Percentiles rank a stretch among this genome's conserved stretches.
Evolutionary conservation across 768 basidiomycete species (phyloP).

Genomic region (Dioszegia crocea): DNA sequence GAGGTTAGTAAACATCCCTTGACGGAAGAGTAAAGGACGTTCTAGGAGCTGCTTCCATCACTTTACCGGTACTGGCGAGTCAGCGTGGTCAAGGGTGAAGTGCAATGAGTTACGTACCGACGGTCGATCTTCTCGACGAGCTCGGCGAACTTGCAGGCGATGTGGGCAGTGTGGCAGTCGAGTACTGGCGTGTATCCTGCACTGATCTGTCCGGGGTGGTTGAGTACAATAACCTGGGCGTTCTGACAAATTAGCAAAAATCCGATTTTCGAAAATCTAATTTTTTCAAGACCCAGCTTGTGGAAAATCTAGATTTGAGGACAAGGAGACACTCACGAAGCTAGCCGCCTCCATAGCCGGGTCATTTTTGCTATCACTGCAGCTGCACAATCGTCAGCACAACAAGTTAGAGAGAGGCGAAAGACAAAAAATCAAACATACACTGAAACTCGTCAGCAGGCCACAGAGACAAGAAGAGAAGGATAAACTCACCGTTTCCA

Average conservation of each 20-base stretch:
- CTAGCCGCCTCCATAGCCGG: conserved; percentile 67
- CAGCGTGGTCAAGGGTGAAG: no score
- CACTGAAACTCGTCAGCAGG: background rate
- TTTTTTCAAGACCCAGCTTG: no score
- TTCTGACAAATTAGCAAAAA: conserved; percentile 57
- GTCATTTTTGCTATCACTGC: conserved; percentile 99
- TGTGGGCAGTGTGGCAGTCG: conserved; percentile 99
- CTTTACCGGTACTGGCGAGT: conserved; percentile 10
- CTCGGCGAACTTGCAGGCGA: conserved; percentile 98
- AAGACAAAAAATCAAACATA: no score
- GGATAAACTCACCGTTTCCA: conserved; percentile 67
- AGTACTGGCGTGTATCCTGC: conserved; percentile 98
- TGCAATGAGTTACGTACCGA: no score
- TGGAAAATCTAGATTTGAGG: no score
- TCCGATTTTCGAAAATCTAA: no score
- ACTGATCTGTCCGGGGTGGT: conserved; percentile 99
- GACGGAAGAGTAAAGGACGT: no score
- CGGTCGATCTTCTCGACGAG: conserved; percentile 79
- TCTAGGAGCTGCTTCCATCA: conserved; percentile 59
- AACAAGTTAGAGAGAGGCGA: background rate
- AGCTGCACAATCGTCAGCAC: conserved; percentile 38
- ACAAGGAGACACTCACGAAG: no score
- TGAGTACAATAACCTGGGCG: conserved; percentile 99
- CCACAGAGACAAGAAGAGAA: background rate
- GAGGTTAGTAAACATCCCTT: no score